Evolutionary conservation across 176 grass and related monocot species (phyloP).

Genomic region (Pharus latifolius): DNA sequence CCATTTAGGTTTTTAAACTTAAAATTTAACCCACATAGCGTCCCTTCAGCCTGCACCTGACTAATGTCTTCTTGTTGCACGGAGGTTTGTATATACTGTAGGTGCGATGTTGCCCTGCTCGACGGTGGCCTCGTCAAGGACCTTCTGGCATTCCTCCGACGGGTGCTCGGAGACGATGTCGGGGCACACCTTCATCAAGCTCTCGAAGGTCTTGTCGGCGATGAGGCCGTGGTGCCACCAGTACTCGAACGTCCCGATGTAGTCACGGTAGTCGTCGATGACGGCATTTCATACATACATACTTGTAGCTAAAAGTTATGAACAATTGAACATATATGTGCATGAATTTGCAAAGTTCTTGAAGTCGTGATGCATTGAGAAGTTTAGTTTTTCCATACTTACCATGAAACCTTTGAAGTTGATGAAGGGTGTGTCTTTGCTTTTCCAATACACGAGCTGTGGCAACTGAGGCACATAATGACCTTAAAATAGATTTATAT

Average conservation of each 20-base stretch:
- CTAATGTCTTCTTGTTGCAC: too few relatives aligned
- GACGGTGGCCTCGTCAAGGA: too few relatives aligned
- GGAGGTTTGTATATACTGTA: too few relatives aligned
- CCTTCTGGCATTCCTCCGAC: slow-evolving; percentile 6
- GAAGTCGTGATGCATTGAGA: too few relatives aligned
- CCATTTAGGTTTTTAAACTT: too few relatives aligned
- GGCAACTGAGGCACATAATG: slow-evolving; percentile 28
- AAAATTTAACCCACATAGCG: too few relatives aligned
- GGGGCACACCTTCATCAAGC: background rate
- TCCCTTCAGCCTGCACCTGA: too few relatives aligned
- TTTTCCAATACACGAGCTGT: slow-evolving; percentile 2
- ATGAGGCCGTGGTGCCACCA: slow-evolving; percentile 55
- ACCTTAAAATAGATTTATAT: too few relatives aligned
- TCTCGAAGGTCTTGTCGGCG: slow-evolving; percentile 18
- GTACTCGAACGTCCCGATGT: slow-evolving; percentile 29
- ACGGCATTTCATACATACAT: slow-evolving; percentile 49
- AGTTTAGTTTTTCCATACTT: background rate
- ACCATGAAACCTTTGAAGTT: slow-evolving; percentile 37
- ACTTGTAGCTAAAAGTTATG: too few relatives aligned
- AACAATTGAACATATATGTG: too few relatives aligned
- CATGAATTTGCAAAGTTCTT: too few relatives aligned
- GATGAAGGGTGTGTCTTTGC: background rate
- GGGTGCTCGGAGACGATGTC: slow-evolving; percentile 11
- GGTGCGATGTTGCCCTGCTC: too few relatives aligned
- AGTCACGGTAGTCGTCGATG: slow-evolving; percentile 23